A percentile compares a stretch with the other conserved stretches of the same genome.
These are phyloP conservation scores for Colletotrichum karsti DNA, from an alignment of 2,329 filamentous ascomycete species.

Conservation along the genomic window DNA sequence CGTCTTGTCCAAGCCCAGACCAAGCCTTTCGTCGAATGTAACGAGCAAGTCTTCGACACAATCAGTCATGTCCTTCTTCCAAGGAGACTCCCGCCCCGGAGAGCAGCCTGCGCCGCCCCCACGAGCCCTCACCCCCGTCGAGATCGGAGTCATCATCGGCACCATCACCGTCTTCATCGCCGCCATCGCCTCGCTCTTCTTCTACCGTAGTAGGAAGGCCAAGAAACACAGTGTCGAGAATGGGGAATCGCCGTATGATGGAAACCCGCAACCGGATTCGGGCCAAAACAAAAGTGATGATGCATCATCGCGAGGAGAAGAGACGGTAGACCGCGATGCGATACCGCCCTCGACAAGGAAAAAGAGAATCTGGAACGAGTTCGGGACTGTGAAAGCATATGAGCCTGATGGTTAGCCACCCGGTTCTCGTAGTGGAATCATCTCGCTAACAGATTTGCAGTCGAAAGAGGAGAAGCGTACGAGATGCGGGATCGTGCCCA, in stretches of 20 bases:
- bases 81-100: constrained; percentile 24
- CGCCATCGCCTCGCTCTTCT: constrained; percentile 34
- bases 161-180: constrained; percentile 33
- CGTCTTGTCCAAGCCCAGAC: not conserved
- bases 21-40: not conserved
- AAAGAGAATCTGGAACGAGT: constrained; percentile 8
- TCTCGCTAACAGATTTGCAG: not conserved
- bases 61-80: constrained; percentile 26
- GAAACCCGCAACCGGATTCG: not conserved
- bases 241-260: not conserved
- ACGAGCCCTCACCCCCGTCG: constrained; percentile 33
- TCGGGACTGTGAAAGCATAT: not conserved
- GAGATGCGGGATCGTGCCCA: constrained; percentile 5
- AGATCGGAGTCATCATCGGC: constrained; percentile 38
- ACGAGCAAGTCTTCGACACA: not conserved
- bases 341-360: not conserved
- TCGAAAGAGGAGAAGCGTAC: constrained; percentile 5
- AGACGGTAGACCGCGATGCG: not conserved
- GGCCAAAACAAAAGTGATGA: not conserved
- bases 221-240: constrained; percentile 7
- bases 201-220: constrained; percentile 29
- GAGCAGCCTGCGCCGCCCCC: constrained; percentile 19
- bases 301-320: not conserved
- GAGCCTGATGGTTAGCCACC: not conserved
- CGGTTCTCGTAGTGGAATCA: too few species aligned